phyloP scores from a whole-genome alignment of 352 stramenopile genomes.

The Globisporangium uncinulatum region DNA sequence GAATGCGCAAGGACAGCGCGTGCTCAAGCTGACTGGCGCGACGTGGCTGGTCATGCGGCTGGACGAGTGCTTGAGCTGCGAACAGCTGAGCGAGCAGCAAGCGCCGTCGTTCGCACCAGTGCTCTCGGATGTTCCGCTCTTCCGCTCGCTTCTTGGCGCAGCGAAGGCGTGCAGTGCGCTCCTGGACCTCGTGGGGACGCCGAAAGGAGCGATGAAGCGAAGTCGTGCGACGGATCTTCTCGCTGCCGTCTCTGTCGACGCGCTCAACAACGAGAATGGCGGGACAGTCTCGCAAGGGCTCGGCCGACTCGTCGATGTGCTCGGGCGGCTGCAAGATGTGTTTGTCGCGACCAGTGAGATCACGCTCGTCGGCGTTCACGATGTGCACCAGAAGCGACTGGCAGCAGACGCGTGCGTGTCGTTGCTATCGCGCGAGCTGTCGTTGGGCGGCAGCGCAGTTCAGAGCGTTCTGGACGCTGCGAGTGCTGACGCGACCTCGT shows the following conservation, averaged over 20 bases:
- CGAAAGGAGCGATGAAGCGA: slow-evolving; percentile 52
- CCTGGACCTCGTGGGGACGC: slow-evolving; percentile 35
- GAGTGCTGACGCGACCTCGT: background rate
- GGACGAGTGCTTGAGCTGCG: background rate
- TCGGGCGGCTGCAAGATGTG: background rate
- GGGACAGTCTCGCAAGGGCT: background rate
- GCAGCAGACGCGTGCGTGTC: background rate
- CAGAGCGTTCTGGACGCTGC: slow-evolving; percentile 1
- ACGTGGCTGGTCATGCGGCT: slow-evolving; percentile 31
- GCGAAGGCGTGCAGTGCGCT: slow-evolving; percentile 22
- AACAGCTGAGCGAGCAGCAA: background rate
- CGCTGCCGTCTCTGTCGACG: background rate
- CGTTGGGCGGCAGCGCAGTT: background rate
- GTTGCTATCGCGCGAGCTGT: background rate
- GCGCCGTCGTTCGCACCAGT: background rate
- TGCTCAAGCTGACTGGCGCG: slow-evolving; percentile 43
- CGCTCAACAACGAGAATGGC: slow-evolving; percentile 4
- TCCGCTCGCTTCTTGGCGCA: slow-evolving; percentile 16
- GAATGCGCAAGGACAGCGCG: slow-evolving; percentile 46
- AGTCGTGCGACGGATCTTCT: slow-evolving; percentile 22
- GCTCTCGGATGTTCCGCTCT: slow-evolving; percentile 11
- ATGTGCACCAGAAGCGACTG: background rate
- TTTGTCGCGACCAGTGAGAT: background rate
- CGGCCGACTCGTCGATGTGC: background rate
- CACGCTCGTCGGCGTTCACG: background rate